A percentile compares a stretch with the other conserved stretches of the same genome.
phyloP scores from a whole-genome alignment of 1,139 yeast genomes.

The Blastobotrys serpentis region DNA sequence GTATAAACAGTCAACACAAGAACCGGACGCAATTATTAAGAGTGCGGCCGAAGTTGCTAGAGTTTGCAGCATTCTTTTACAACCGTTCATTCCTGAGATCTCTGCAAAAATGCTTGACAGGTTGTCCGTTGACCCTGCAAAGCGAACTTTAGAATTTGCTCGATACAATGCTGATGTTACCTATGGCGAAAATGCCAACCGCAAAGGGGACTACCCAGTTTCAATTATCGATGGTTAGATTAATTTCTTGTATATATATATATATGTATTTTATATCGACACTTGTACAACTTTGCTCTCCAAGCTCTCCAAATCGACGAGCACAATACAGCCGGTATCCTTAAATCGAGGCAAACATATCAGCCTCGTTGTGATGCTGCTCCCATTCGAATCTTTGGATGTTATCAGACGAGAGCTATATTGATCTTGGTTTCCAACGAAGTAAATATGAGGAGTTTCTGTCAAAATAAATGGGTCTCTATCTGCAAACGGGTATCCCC shows the following conservation, averaged over 20 bases:
- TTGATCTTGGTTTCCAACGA: constrained; percentile 77
- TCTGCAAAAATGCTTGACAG: constrained; percentile 60
- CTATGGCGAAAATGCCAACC: constrained; percentile 50
- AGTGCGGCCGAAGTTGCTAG: constrained; percentile 72
- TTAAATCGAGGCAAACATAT: constrained; percentile 73
- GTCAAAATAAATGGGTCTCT: constrained; percentile 76
- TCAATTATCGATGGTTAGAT: constrained; percentile 13
- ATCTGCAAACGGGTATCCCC: constrained; percentile 75
- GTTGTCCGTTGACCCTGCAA: constrained; percentile 49
- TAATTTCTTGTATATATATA: too few relatives aligned
- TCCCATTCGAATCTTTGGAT: constrained; percentile 39
- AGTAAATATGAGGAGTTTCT: constrained; percentile 81
- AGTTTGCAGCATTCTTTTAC: constrained; percentile 61
- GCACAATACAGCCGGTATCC: constrained; percentile 63
- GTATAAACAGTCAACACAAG: constrained; percentile 21
- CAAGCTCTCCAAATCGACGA: constrained; percentile 60
- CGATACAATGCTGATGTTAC: constrained; percentile 47
- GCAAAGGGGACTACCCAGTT: constrained; percentile 41
- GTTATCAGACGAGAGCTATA: constrained; percentile 47
- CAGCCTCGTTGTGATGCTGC: constrained; percentile 44
- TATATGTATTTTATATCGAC: background rate
- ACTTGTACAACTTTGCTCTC: constrained; percentile 30
- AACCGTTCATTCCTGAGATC: constrained; percentile 71
- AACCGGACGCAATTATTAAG: constrained; percentile 50
- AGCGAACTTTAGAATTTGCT: constrained; percentile 46